Evolutionary conservation across 345 rosid genomes (phyloP).

Genomic region (Noccaea bulbosa): DNA sequence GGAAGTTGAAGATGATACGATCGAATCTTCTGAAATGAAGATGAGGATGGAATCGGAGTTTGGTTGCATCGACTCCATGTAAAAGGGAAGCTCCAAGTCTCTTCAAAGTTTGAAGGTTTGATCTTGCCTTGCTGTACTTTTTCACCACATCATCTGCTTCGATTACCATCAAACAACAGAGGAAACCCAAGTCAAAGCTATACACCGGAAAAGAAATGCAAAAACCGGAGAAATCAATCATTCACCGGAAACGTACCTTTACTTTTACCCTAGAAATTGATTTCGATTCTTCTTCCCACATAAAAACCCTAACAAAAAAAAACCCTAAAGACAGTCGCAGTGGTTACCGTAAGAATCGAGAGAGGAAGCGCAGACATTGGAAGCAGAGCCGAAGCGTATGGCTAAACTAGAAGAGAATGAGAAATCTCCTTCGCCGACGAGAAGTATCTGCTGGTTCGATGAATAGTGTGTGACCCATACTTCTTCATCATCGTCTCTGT

Average conservation of each 20-base stretch:
- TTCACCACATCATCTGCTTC: conserved; percentile 46
- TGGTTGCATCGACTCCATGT: conserved; percentile 62
- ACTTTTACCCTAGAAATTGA: background rate
- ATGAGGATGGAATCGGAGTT: conserved; percentile 43
- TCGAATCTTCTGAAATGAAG: conserved; percentile 53
- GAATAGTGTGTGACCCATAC: conserved; percentile 55
- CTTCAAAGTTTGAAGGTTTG: conserved; percentile 47
- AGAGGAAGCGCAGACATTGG: conserved; percentile 59
- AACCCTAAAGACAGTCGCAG: background rate
- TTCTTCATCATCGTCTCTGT: background rate
- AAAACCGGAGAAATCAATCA: background rate
- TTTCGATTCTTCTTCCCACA: background rate
- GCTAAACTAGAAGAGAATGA: conserved; percentile 57
- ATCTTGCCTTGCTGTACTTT: conserved; percentile 52
- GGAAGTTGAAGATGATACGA: conserved; percentile 59
- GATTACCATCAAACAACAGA: conserved; percentile 15
- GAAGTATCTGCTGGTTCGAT: conserved; percentile 49
- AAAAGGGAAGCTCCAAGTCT: conserved; percentile 51
- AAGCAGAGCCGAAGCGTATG: conserved; percentile 51
- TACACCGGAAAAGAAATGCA: background rate
- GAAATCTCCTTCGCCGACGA: conserved; percentile 79
- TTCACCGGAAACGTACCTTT: background rate
- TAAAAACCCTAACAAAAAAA: conserved; percentile 24
- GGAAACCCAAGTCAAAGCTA: conserved; percentile 14
- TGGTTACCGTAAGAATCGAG: conserved; percentile 52